Base-by-base conservation (phyloP, 305 asterid genomes). In the Fraxinus nigra region DNA sequence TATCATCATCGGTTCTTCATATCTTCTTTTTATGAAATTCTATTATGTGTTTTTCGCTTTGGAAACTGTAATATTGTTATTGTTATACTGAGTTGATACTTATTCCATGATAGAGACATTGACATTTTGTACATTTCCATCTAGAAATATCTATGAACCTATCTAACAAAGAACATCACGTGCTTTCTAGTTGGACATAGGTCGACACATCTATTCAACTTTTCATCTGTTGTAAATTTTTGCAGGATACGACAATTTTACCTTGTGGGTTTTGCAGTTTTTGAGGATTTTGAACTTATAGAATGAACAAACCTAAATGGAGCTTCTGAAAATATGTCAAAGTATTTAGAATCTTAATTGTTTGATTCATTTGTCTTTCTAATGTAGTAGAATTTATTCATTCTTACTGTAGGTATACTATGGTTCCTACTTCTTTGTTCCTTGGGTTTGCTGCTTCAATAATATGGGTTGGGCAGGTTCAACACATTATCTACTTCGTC, bases 391-490 rank as follows among this genome's bases (percentile, higher is more conserved):
- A 69, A 33, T 72, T 82, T 61, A 81, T n/a, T 84, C 80, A 59
- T 78, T 84, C n/a, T 34, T 80, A 59, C 83, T 84, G 24, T 83
- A 94, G 97, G 98, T 93, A 91, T 85, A 90, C 97, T 35, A 93
- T 94, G 97, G 92, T 94, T 83, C 97, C 97, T 32, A 83, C 98
- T 79, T 94, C 97, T 26, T 22, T 93, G 79, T 94, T 92, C 89
- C 88, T 94, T 81, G 98, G 98, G 59, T 94, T 94, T 84, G 89
- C 94, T 1, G 92, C 98, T 74, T 92, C 98, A 28, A 90, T 94
- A 83, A 92, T 93, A 87, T 94, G 98, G 98, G 98, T 94, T 89
- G 95, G 89, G 30, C 91, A 94, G 98, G 98, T 92, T 34, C 34
- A 75, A 34, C 75, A 3, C 24, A 77, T 79, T 72, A 14, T 37